Evolutionary conservation across 106 monocot genomes (phyloP).

Genomic region (Acanthochlamys bracteata): DNA sequence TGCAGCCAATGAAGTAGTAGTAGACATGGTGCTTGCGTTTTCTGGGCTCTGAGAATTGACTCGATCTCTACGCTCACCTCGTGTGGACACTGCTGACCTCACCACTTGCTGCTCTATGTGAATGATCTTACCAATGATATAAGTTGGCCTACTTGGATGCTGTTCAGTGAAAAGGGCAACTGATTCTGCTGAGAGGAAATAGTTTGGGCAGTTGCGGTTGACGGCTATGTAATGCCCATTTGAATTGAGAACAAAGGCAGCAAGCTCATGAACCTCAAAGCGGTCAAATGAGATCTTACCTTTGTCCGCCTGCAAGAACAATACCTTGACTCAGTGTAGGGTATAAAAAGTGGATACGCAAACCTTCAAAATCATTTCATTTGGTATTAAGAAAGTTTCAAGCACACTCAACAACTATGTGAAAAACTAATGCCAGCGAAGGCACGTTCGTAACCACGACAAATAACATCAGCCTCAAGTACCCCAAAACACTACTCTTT

Average conservation of each 20-base stretch:
- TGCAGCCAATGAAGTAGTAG: neutral
- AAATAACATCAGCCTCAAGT: no score
- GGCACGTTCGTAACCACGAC: no score
- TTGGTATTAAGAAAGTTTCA: no score
- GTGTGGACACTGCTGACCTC: conserved; percentile 11
- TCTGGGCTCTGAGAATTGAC: conserved; percentile 10
- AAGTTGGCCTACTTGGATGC: conserved; percentile 30
- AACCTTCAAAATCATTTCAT: no score
- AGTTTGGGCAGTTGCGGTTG: conserved; percentile 56
- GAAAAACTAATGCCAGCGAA: no score
- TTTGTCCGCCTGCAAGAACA: conserved; percentile 90
- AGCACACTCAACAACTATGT: no score
- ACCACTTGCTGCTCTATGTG: conserved; percentile 63
- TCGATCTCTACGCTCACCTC: conserved; percentile 16
- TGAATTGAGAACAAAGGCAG: conserved; percentile 70
- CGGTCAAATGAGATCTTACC: conserved; percentile 78
- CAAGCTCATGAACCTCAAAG: conserved; percentile 82
- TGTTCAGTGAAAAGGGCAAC: conserved; percentile 80
- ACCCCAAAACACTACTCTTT: no score
- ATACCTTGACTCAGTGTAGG: no score
- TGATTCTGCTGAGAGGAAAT: conserved; percentile 89
- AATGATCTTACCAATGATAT: conserved; percentile 87
- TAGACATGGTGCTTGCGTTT: conserved; percentile 10
- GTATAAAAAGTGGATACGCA: no score
- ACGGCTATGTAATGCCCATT: conserved; percentile 75